Conservation (phyloP, 352 stramenopile genomes). For the Phytopythium oedochilum region DNA sequence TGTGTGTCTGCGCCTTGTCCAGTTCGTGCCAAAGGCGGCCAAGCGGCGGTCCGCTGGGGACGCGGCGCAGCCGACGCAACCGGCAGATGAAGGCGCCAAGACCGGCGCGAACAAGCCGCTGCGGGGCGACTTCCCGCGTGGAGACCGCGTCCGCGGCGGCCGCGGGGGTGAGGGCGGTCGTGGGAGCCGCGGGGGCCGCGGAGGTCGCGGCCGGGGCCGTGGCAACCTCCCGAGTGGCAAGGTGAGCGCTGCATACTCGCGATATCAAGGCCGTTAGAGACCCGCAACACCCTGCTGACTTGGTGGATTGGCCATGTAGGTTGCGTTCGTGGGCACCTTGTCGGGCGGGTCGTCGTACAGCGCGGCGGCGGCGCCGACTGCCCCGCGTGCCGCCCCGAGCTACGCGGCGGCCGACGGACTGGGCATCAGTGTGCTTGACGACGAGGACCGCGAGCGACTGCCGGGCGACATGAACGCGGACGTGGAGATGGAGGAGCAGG, state of each 20-base stretch:
- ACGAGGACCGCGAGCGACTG: slow-evolving; percentile 39
- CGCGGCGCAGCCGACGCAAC: slow-evolving; percentile 15
- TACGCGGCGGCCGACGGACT: slow-evolving; percentile 71
- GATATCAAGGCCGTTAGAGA: not conserved
- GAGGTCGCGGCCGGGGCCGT: slow-evolving; percentile 39
- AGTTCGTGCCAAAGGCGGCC: slow-evolving; percentile 76
- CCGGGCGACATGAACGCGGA: slow-evolving; percentile 40
- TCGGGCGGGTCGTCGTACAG: slow-evolving; percentile 80
- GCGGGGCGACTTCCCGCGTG: slow-evolving; percentile 25
- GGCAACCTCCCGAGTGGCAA: slow-evolving; percentile 59
- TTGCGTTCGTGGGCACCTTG: slow-evolving; percentile 77
- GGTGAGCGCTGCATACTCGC: slow-evolving; percentile 8
- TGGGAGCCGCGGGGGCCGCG: slow-evolving; percentile 41
- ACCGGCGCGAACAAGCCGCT: slow-evolving; percentile 17
- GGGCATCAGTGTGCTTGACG: slow-evolving; percentile 82
- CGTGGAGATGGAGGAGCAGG: slow-evolving; percentile 54
- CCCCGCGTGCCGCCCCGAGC: slow-evolving; percentile 31
- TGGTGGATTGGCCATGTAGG: slow-evolving; percentile 10
- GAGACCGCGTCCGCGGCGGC: slow-evolving; percentile 38
- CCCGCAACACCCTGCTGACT: no score
- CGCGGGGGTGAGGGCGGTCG: slow-evolving; percentile 14
- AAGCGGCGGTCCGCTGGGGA: slow-evolving; percentile 28
- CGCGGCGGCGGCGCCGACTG: slow-evolving; percentile 22
- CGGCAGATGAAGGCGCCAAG: slow-evolving; percentile 16
- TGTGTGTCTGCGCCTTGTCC: not conserved